A percentile compares a stretch with the other conserved stretches of the same genome.
Evolutionary conservation across 805 yeast genomes (phyloP).

Genomic region (Sugiyamaella floridensis): DNA sequence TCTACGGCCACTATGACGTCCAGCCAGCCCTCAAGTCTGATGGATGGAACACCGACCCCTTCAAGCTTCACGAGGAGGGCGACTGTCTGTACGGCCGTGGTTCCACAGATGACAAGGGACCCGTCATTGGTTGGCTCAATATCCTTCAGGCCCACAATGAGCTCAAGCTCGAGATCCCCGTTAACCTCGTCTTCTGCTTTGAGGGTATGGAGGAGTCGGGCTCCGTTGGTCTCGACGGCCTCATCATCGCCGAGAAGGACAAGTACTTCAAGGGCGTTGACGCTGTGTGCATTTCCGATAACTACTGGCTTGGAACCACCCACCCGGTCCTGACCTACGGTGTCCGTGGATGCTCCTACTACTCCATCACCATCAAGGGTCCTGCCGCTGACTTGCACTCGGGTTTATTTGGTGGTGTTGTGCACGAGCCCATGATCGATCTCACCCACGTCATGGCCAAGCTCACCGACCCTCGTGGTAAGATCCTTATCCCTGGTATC

Average conservation of each 20-base stretch:
- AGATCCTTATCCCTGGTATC: slow-evolving; percentile 80
- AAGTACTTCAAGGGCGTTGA: slow-evolving; percentile 81
- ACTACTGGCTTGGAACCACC: slow-evolving; percentile 96
- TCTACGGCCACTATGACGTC: slow-evolving; percentile 97
- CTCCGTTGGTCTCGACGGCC: slow-evolving; percentile 79
- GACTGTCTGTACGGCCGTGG: slow-evolving; percentile 85
- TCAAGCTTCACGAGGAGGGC: slow-evolving; percentile 61
- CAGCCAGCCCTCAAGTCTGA: slow-evolving; percentile 91
- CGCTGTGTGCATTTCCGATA: slow-evolving; percentile 93
- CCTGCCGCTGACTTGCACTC: slow-evolving; percentile 97
- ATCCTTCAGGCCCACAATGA: slow-evolving; percentile 84
- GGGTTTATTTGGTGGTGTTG: slow-evolving; percentile 95
- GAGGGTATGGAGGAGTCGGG: slow-evolving; percentile 99
- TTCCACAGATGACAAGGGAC: slow-evolving; percentile 96
- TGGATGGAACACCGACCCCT: slow-evolving; percentile 96
- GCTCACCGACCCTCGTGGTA: slow-evolving; percentile 76
- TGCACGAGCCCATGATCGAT: slow-evolving; percentile 97
- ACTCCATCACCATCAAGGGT: slow-evolving; percentile 73
- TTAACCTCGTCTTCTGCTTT: slow-evolving; percentile 83
- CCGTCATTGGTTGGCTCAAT: slow-evolving; percentile 95
- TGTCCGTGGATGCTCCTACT: slow-evolving; percentile 92
- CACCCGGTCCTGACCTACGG: slow-evolving; percentile 98
- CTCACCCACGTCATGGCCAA: slow-evolving; percentile 67
- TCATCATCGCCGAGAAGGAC: slow-evolving; percentile 72
- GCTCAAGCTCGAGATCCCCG: slow-evolving; percentile 83